phyloP scores from a whole-genome alignment of 257 asterid genomes.

The Solanum sejunctum region DNA sequence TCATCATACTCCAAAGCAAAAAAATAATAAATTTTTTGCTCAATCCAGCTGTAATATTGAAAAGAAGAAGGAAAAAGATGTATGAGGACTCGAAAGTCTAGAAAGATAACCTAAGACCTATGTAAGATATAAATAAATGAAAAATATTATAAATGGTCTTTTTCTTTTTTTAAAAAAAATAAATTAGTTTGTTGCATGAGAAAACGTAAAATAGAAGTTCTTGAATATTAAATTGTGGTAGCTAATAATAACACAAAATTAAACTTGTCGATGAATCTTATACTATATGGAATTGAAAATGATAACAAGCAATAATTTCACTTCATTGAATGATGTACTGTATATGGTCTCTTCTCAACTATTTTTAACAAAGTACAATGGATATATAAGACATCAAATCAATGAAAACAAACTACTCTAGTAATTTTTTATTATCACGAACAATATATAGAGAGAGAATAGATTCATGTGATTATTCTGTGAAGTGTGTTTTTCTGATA shows the following conservation, averaged over 20 bases:
- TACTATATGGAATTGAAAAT: not conserved
- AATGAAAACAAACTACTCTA: not conserved
- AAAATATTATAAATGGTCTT: not conserved
- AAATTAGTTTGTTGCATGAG: not conserved
- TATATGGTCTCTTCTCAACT: not conserved
- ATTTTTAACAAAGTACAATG: not conserved
- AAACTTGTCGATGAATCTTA: not conserved
- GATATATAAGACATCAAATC: not conserved
- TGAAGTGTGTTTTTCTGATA: too few species aligned
- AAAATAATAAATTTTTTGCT: too few species aligned
- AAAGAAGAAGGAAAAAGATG: too few species aligned
- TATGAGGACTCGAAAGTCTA: not conserved
- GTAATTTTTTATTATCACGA: too few species aligned
- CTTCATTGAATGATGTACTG: constrained; percentile 3
- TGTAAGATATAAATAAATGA: not conserved
- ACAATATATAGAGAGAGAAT: too few species aligned
- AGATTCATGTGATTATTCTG: too few species aligned
- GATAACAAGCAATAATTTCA: constrained; percentile 7
- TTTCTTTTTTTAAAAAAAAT: not conserved
- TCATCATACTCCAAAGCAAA: too few species aligned
- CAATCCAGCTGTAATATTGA: too few species aligned
- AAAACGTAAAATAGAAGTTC: constrained; percentile 3
- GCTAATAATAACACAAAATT: not conserved
- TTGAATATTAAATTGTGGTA: not conserved
- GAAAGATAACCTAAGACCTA: not conserved